Base-by-base conservation (phyloP, 1,284 basidiomycete genomes). In the Fistulina hepatica region DNA sequence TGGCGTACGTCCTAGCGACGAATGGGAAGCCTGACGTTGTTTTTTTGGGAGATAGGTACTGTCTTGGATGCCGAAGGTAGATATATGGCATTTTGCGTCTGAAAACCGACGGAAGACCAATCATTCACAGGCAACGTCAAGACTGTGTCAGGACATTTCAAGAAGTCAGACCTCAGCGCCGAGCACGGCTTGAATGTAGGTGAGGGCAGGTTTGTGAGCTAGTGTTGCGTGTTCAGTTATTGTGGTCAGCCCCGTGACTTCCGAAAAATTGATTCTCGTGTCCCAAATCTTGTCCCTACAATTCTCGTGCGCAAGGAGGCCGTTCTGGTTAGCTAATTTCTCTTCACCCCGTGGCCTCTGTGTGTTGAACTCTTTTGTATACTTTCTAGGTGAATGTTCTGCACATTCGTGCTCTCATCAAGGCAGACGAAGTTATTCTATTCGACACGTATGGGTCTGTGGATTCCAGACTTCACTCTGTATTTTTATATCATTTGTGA, bases 241-340 rank as follows among this genome's bases (percentile, higher is more conserved):
- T n/a, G n/a, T 49, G 49, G 37, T 35, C 56, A 97, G 84, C 86
- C 91, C 46, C 83, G 94, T 66, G 94, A 98, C 63, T 69, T 98
- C 28, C 81, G 94, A 41, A 97, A 97, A 65, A 90, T 98, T 50
- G 94, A 97, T 64, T 91, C 88, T 10, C 71, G 91, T 45, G 76
- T 93, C 42, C 91, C 92, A 15, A 95, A 93, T 58, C 74, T 94
- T 40, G 89, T 97, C 11, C 93, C 94, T 21, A 92, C 90, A 25
- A 95, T 97, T 52, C 71, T 98, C 32, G 78, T 88, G 28, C 73
- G 94, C 44, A 80, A 81, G 51, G 81, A 89, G 55, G 89, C 86
- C 34, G 82, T 97, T 47, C 68, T 97, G 45, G 85, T 85, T 53
- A 44, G 76, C 65, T 19, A 27, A 16, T 30, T 37, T 34, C 21